Conservation (phyloP, 495 filamentous ascomycete species). For the Apiosordaria backusii region DNA sequence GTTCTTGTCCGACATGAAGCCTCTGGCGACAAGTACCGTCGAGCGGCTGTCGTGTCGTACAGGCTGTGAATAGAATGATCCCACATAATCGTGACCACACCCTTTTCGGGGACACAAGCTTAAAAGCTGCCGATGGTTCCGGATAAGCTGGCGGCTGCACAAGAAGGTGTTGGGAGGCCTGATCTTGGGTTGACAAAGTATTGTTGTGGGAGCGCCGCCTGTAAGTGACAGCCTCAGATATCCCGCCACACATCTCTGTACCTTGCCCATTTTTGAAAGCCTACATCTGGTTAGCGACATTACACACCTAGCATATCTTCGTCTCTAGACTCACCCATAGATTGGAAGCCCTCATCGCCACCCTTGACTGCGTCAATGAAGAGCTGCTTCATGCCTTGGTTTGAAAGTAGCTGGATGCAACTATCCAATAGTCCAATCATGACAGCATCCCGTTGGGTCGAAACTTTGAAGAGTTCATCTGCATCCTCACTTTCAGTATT, state of each 20-base stretch:
- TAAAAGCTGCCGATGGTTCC: neutral
- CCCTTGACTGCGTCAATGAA: constrained; percentile 46
- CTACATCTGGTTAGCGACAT: constrained; percentile 20
- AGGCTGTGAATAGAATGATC: neutral
- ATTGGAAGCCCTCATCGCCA: constrained; percentile 43
- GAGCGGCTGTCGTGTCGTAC: neutral
- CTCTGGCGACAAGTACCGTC: too few species aligned
- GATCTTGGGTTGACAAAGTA: neutral
- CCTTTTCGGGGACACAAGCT: neutral
- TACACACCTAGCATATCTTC: neutral
- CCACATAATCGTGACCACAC: neutral
- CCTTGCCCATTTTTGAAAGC: constrained; percentile 49
- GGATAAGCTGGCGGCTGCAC: neutral
- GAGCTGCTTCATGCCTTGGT: constrained; percentile 40
- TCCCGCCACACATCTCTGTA: constrained; percentile 47
- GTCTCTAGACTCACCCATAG: constrained; percentile 39
- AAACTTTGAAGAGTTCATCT: constrained; percentile 17
- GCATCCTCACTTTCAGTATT: constrained; percentile 24
- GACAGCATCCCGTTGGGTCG: constrained; percentile 31
- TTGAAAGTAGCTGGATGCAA: constrained; percentile 38
- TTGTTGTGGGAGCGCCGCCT: neutral
- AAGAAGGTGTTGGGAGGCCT: neutral
- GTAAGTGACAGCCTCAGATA: constrained; percentile 17
- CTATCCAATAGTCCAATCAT: constrained; percentile 47
- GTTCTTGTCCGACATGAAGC: neutral